Evolutionary conservation across 2,329 filamentous ascomycete species (phyloP), one percentile per base, ranked within the genome.

Genomic region (Alternaria incomplexa): DNA sequence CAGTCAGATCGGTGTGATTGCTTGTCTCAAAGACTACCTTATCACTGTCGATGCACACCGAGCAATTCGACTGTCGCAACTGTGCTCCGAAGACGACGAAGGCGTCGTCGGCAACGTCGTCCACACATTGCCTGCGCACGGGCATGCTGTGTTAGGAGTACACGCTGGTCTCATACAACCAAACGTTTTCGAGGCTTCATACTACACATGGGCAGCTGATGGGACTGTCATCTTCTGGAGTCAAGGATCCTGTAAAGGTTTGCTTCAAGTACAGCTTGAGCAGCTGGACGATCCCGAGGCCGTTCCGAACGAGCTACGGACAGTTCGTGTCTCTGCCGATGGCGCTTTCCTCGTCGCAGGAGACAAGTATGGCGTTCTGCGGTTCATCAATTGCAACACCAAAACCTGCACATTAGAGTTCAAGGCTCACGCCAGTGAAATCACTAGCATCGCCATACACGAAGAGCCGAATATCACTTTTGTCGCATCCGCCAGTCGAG

Each of bases 161-260:
- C 87, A 89, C 56, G 68, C 68, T 20, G 79, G 89, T 1, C 81
- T 97, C 5, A 79, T 85, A 4, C 82, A 83, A 22, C 85, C 88
- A 0, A 91, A 92, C 62, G 77, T 83, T 5, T 81, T 88, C 23
- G 84, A 87, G 22, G 90, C 93, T 1, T 87, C 90, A 9, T 97
- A 98, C 74, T 90, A 94, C 67, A 97, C 94, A 0, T 99, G 94
- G 92, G 94, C 95, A 2, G 88, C 87, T 22, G 89, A 90, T 55
- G 96, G 96, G 6, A 89, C 87, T 15, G 86, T 98, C 54, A 87
- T 92, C 23, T 91, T 97, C 70, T 99, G 96, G 96, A 87, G 89
- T 70, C 86, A 92, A 52, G 96, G 95, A 22, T 86, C 84, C 56
- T 87, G 90, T 65, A 89, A 87, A 69, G 85, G 85, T 15, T 88